These are phyloP conservation scores for Xylaria cubensis DNA, from an alignment of 495 filamentous ascomycete genomes.

Conservation along the genomic window DNA sequence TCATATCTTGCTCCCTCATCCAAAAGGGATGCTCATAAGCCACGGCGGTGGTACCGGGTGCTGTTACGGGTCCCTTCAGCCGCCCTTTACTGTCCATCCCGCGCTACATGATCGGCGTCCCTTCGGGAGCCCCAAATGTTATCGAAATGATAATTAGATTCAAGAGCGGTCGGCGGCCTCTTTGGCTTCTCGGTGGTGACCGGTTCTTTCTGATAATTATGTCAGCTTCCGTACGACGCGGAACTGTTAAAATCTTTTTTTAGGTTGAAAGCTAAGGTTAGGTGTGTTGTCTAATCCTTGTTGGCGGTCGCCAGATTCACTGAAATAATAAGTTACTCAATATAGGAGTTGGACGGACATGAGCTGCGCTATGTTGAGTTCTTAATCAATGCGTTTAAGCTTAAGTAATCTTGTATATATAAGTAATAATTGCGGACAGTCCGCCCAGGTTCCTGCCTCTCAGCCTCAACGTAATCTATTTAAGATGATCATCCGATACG, in stretches of 20 bases:
- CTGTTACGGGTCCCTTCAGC: neutral
- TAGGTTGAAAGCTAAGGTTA: too few species aligned
- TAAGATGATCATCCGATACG: neutral
- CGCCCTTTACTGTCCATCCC: neutral
- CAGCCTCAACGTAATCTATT: neutral
- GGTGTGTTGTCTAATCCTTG: too few species aligned
- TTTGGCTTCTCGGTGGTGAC: neutral
- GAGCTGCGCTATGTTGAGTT: neutral
- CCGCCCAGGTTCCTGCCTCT: neutral
- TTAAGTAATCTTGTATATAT: neutral
- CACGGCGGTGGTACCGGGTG: neutral
- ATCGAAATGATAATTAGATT: neutral
- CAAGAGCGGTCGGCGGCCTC: neutral
- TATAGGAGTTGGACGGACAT: neutral
- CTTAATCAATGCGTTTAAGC: neutral
- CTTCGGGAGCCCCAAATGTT: neutral
- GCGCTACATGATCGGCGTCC: slow-evolving; percentile 15
- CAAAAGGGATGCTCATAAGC: neutral
- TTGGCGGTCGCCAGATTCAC: too few species aligned
- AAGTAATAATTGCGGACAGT: neutral
- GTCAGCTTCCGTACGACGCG: neutral
- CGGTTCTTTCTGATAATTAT: neutral
- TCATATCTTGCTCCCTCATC: neutral
- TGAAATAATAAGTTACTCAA: neutral
- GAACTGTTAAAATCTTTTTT: neutral